Evolutionary conservation across 257 asterid species (phyloP), one percentile per base, ranked within the genome.

Genomic region (Solanum pennellii): DNA sequence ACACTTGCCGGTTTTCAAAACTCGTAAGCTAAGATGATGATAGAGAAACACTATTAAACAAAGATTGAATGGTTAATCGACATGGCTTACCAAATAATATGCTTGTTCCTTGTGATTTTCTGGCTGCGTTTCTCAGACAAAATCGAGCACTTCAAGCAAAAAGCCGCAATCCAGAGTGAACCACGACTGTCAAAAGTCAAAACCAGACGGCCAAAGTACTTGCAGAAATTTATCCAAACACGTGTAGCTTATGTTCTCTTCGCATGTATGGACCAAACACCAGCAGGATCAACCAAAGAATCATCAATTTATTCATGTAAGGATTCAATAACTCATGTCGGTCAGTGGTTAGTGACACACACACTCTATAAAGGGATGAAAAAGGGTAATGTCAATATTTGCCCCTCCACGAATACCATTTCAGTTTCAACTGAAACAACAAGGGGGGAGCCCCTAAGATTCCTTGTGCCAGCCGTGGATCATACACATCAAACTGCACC

Each of bases 361-460:
- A 52, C 0, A 3, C 37, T 25, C 65, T 45, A 45, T 16, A 45
- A 47, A 27, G 25, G 66, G 66, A 45, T 15, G 25, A 47, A 27
- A 76, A 37, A 9, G 83, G 87, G 65, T 87, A 21, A 29, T 79
- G 60, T 96, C 93, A 97, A 86, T 97, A 97, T 71, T 89, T 92
- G 21, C 97, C 96, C 89, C 96, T 93, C 99, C 96, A 97, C 1
- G 99, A 93, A 88, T 85, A 85, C 98, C 97, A 94, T 89, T 97
- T 97, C 16, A 97, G 91, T 89, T 94, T 95, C 91, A 97, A 89
- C 90, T 95, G 99, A 89, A 92, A 97, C 95, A 93, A 91, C 92
- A 95, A 91, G 14, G 99, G 98, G 12, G 95, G 91, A 86, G 90
- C 87, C 87, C 99, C 99, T 49, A 97, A 87, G 37, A 94, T 89